Base-by-base conservation (phyloP, 2,329 filamentous ascomycete genomes). In the Pseudocercospora pini-densiflorae region DNA sequence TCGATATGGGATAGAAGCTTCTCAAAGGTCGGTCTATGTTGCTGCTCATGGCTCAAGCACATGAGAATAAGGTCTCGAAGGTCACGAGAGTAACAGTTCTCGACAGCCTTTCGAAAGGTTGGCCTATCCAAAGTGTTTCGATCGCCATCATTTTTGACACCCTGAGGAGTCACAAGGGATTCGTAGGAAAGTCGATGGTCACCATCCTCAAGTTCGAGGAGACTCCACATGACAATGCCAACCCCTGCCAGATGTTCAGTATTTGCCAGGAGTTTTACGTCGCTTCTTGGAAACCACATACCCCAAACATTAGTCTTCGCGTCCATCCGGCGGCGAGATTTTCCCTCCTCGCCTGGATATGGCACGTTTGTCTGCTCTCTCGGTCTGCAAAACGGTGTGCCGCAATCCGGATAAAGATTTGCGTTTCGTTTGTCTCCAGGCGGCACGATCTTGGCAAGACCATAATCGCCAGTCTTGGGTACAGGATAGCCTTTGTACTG, bases 251-350 rank as follows among this genome's bases (percentile, higher is more conserved):
- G 7, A 14, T 1, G 5, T 3, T 43, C n/a, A 43, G 40, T 43
- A 19, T 43, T 19, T n/a, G 3, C 5, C 16, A 43, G 5, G 1
- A 1, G 1, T 19, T 16, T 43, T 7, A 43, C 40, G 40, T 43
- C 16, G 7, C 3, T 43, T 0, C 5, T 43, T 43, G 40, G 16
- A 43, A 43, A 7, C 6, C 14, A 43, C 40, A 19, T 43, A 49
- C 64, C 64, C 47, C 43, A 70, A 19, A 70, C 68, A 33, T 70
- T 64, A 7, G 68, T 68, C 31, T 66, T 68, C 21, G 19, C 36
- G 62, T 59, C 49, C 51, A 65, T 36, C 45, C 19, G 14, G 51
- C 21, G 51, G 24, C 40, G 61, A 5, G 57, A 36, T 16, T 2
- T 43, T 16, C 24, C 19, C 9, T 24, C 24, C 24, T 51, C 47